These are phyloP conservation scores for Tephrocybe sp. DNA, from an alignment of 768 basidiomycete genomes.

Conservation along the genomic window DNA sequence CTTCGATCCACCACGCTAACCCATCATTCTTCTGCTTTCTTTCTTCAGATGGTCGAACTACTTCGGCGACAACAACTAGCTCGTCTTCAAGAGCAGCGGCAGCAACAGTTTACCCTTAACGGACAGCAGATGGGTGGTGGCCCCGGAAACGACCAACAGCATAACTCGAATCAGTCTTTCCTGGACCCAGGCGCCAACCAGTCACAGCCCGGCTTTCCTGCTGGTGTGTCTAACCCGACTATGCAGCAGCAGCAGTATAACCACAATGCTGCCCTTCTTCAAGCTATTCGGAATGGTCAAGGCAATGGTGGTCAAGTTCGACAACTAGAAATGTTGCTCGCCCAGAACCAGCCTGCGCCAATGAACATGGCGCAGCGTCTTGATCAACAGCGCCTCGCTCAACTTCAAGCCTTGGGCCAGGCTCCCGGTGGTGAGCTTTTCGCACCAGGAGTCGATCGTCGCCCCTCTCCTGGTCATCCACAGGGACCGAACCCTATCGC, in stretches of 20 bases:
- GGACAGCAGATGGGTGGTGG: slow-evolving; percentile 38
- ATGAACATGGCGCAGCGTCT: slow-evolving; percentile 30
- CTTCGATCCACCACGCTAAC: slow-evolving; percentile 16
- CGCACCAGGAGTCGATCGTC: slow-evolving; percentile 47
- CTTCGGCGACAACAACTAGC: slow-evolving; percentile 40
- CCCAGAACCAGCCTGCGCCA: slow-evolving; percentile 40
- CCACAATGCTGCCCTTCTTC: slow-evolving; percentile 38
- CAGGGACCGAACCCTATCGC: slow-evolving; percentile 21
- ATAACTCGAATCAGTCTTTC: slow-evolving; percentile 25
- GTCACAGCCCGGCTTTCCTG: slow-evolving; percentile 34
- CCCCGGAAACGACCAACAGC: slow-evolving; percentile 29
- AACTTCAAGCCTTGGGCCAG: slow-evolving; percentile 36
- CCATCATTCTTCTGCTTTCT: slow-evolving; percentile 21
- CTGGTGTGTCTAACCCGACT: slow-evolving; percentile 32
- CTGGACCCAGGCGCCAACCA: slow-evolving; percentile 33
- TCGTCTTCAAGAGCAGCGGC: slow-evolving; percentile 36
- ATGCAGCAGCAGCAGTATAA: slow-evolving; percentile 19
- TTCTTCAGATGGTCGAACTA: slow-evolving; percentile 44
- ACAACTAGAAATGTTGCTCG: slow-evolving; percentile 50
- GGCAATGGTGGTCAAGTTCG: slow-evolving; percentile 27
- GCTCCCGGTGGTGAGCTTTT: slow-evolving; percentile 47
- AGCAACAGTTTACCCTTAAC: slow-evolving; percentile 42
- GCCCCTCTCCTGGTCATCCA: slow-evolving; percentile 48
- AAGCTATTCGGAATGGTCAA: slow-evolving; percentile 31
- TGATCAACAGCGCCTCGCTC: slow-evolving; percentile 21